Percentiles rank a stretch among this genome's conserved stretches.
phyloP scores from a whole-genome alignment of 306 rosid species.

The Casuarina equisetifolia region DNA sequence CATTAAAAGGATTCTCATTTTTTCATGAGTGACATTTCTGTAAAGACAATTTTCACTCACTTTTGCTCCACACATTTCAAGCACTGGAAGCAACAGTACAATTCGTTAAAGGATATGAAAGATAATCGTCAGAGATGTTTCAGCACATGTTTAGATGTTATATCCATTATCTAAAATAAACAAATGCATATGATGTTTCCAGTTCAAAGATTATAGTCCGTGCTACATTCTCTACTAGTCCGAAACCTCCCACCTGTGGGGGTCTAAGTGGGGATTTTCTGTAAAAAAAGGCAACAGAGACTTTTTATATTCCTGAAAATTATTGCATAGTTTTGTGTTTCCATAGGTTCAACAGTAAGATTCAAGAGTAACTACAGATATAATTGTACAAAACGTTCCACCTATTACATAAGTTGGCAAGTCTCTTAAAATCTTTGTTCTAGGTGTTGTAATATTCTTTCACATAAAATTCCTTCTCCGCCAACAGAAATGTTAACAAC shows the following conservation, averaged over 20 bases:
- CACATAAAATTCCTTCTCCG: neutral
- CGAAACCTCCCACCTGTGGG: neutral
- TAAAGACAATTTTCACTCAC: neutral
- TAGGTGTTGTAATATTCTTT: neutral
- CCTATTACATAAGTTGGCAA: neutral
- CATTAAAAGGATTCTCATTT: neutral
- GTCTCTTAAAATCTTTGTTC: neutral
- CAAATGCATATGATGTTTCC: neutral
- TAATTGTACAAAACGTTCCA: no score
- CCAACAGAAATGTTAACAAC: neutral
- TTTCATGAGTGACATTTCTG: neutral
- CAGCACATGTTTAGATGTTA: neutral
- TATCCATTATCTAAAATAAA: neutral
- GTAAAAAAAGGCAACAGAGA: neutral
- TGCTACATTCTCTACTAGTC: neutral
- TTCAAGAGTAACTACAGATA: neutral
- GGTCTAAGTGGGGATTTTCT: neutral
- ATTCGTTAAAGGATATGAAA: neutral
- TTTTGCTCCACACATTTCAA: neutral
- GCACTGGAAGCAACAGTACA: neutral
- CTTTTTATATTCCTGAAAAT: neutral
- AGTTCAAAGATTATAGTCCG: neutral
- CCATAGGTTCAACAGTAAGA: no score
- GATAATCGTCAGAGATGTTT: neutral
- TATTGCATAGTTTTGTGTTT: neutral